Evolutionary conservation across 2,329 filamentous ascomycete genomes (phyloP).

Genomic region (Epichloe uncinata): DNA sequence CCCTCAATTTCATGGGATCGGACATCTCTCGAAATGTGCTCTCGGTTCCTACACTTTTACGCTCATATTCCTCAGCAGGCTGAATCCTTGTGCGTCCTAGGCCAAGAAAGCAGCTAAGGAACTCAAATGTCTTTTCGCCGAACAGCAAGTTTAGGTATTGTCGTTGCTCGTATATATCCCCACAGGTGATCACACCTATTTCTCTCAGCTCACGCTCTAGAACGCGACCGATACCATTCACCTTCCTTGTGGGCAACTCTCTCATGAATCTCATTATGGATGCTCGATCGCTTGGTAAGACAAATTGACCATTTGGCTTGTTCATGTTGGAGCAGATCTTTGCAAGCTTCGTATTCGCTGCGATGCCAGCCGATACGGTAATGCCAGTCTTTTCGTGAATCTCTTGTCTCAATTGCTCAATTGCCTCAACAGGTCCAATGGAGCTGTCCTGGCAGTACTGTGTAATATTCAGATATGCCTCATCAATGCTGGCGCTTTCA

Average conservation of each 20-base stretch:
- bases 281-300: slow-evolving; percentile 55
- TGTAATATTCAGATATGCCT: slow-evolving; percentile 93
- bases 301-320: slow-evolving; percentile 89
- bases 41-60: slow-evolving; percentile 90
- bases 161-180: slow-evolving; percentile 69
- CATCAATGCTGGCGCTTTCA: slow-evolving; percentile 88
- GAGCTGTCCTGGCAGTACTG: slow-evolving; percentile 61
- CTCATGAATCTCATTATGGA: slow-evolving; percentile 79
- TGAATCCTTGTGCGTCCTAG: slow-evolving; percentile 75
- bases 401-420: slow-evolving; percentile 64
- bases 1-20: slow-evolving; percentile 51
- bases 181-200: slow-evolving; percentile 76
- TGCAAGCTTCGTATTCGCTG: slow-evolving; percentile 81
- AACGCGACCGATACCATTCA: slow-evolving; percentile 90
- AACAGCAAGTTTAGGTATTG: slow-evolving; percentile 66
- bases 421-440: slow-evolving; percentile 57
- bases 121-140: slow-evolving; percentile 81
- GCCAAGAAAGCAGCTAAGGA: slow-evolving; percentile 72
- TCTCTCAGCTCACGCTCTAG: slow-evolving; percentile 83
- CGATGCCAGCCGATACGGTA: slow-evolving; percentile 88
- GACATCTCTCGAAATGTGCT: slow-evolving; percentile 77
- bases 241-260: slow-evolving; percentile 71
- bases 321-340: slow-evolving; percentile 95
- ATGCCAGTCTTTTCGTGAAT: slow-evolving; percentile 66
- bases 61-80: slow-evolving; percentile 76